phyloP scores from a whole-genome alignment of 2,329 filamentous ascomycete genomes.

The Fusarium duplospermum region DNA sequence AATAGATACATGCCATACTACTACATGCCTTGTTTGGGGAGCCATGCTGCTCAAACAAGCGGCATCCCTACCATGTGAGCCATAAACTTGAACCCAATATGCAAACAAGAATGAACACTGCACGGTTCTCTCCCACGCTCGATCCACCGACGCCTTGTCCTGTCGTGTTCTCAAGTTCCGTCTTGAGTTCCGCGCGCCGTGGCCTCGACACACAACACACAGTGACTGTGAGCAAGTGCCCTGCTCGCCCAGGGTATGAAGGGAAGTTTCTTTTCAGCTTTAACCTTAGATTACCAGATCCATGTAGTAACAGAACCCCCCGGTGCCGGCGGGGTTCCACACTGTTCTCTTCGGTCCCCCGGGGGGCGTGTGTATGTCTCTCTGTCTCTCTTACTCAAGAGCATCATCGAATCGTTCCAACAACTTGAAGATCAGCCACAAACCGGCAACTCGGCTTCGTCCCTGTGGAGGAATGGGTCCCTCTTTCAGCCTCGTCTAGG shows the following conservation, averaged over 20 bases:
- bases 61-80: not conserved
- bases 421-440: not conserved
- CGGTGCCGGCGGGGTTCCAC: not conserved
- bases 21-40: not conserved
- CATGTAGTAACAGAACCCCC: not conserved
- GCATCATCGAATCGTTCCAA: not conserved
- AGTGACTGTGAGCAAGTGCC: not conserved
- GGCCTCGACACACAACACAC: not conserved
- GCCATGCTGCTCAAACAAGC: not conserved
- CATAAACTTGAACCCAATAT: not conserved
- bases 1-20: not conserved
- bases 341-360: not conserved
- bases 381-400: not conserved
- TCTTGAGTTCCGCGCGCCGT: not conserved
- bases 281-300: constrained; percentile 19
- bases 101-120: not conserved
- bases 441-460: constrained; percentile 6
- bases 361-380: not conserved
- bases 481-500: not conserved
- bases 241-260: not conserved
- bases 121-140: not conserved
- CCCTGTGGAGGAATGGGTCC: not conserved
- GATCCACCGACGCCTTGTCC: not conserved
- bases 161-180: not conserved
- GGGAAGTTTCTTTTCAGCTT: constrained; percentile 11